Evolutionary conservation across 192 early-diverging fungal genomes (phyloP), one percentile per base, ranked within the genome.

Genomic region (Thoreauomyces humboldtii): DNA sequence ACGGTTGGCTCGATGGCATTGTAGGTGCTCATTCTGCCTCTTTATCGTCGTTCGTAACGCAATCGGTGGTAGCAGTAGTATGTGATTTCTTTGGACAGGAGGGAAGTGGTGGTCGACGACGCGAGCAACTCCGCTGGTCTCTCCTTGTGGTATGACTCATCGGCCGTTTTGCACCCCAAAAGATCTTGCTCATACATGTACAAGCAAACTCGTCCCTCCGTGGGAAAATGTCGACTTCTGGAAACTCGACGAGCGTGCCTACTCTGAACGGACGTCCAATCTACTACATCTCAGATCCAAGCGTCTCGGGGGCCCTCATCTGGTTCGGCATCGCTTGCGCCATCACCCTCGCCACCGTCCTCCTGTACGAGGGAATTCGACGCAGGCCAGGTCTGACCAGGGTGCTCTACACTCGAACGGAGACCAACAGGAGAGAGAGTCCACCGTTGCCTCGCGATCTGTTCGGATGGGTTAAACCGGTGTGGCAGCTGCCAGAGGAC

Each of bases 1-100:
- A 86, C 85, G 15, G 83, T 79, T 6, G 85, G 85, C 46, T 86
- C 85, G 35, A 81, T 74, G 24, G 78, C 66, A 65, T 74, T 79
- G 67, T 81, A 84, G 28, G 56, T 71, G 58, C 50, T 71, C 67
- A 69, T 69, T 29, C 2, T 42, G 15, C 15, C 52, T 7, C 14
- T n/a, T n/a, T n/a, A n/a, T n/a, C n/a, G n/a, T n/a, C n/a, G n/a
- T n/a, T n/a, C n/a, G n/a, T n/a, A n/a, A n/a, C n/a, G n/a, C n/a
- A n/a, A n/a, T n/a, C n/a, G n/a, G n/a, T n/a, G n/a, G n/a, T n/a
- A n/a, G n/a, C n/a, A n/a, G n/a, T n/a, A n/a, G n/a, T n/a, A n/a
- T n/a, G n/a, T n/a, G n/a, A n/a, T n/a, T n/a, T n/a, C n/a, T n/a
- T n/a, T n/a, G n/a, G n/a, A n/a, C n/a, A n/a, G n/a, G n/a, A n/a